These are phyloP conservation scores for Blastobotrys aristatus DNA, from an alignment of 1,139 yeast genomes.

Conservation along the genomic window DNA sequence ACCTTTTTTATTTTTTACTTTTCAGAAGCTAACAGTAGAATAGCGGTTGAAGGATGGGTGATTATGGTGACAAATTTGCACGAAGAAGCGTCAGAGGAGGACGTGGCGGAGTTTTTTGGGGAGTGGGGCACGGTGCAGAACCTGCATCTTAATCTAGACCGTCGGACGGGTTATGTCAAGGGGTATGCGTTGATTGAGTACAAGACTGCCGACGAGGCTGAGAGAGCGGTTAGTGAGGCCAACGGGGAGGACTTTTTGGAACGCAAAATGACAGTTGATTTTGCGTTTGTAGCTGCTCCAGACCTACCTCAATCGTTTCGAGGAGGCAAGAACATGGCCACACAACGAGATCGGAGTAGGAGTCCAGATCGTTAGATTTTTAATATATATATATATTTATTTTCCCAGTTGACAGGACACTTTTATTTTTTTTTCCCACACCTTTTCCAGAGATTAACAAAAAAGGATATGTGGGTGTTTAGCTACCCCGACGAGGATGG, in stretches of 20 bases:
- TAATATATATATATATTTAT: not conserved
- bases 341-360: constrained; percentile 13
- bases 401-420: too few species aligned
- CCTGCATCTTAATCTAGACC: constrained; percentile 41
- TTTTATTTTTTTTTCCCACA: not conserved
- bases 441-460: not conserved
- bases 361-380: constrained; percentile 7
- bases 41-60: constrained; percentile 42
- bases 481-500: not conserved
- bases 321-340: constrained; percentile 1
- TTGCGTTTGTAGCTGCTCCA: constrained; percentile 35
- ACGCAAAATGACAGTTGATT: constrained; percentile 34
- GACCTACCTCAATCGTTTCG: not conserved
- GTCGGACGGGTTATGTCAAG: constrained; percentile 42
- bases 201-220: constrained; percentile 34
- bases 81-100: constrained; percentile 46
- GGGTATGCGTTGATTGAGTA: constrained; percentile 44
- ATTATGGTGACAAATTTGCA: constrained; percentile 40
- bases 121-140: constrained; percentile 40
- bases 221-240: constrained; percentile 33
- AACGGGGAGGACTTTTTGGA: constrained; percentile 37
- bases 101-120: constrained; percentile 39
- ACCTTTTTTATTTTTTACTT: not conserved
- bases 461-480: not conserved
- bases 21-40: not conserved